Base-by-base conservation (phyloP, 345 rosid genomes). In the Pistacia integerrima region DNA sequence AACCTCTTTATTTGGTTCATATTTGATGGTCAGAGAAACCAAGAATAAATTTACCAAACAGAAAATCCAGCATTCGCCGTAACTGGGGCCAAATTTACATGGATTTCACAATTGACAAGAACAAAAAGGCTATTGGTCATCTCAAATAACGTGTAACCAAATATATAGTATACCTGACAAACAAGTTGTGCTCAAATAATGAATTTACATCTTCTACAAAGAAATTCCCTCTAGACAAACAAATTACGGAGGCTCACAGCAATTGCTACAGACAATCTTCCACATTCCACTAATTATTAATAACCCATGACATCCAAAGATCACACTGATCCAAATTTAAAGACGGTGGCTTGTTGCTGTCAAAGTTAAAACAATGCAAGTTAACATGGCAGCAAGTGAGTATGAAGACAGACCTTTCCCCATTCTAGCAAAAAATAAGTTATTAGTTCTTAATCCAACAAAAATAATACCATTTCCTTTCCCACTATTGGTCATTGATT, bases 171-270 rank as follows among this genome's bases (percentile, higher is more conserved):
- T 55, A 52, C 41, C 51, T 48, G 12, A 69, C 11, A 69, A 11
- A 28, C 22, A 18, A 69, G 20, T 33, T 48, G 44, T 14, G 9
- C 60, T 25, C 0, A 51, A 28, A 17, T 51, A 28, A 64, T 38
- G 13, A 64, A 64, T 36, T 48, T 20, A 4, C 11, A n/a, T 41
- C 36, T 64, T 38, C 13, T 18, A 18, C 25, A 38, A 63, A 16
- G 22, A 69, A 2, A 52, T 69, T 69, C 36, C 67, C 8, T 10
- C 22, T 17, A 68, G 41, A 52, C 57, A 38, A 13, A 69, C 41
- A 69, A 38, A 69, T 10, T 51, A 69, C 22, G 60, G n/a, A 9
- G 52, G 72, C 72, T 51, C 58, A 49, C 22, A 49, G 72, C 59
- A 30, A 52, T 38, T 52, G 25, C 54, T 52, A 14, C 4, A 12